These are phyloP conservation scores for Xylaria sp. DNA, from an alignment of 2,329 filamentous ascomycete genomes.

Conservation along the genomic window DNA sequence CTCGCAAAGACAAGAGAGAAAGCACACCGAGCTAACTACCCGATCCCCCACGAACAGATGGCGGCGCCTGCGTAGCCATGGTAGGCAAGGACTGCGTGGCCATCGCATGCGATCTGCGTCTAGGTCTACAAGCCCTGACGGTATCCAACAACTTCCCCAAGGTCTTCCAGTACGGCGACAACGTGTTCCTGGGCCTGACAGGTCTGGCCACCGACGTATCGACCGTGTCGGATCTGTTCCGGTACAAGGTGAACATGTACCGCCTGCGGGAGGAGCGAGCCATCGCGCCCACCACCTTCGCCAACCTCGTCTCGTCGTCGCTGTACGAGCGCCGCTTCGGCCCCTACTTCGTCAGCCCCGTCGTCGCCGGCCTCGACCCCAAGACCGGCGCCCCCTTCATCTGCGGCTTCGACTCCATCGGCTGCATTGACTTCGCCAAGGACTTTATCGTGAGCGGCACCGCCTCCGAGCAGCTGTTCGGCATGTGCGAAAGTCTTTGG, in stretches of 20 bases:
- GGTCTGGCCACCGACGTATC: conserved; percentile 95
- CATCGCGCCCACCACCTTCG: conserved; percentile 94
- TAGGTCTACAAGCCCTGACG: conserved; percentile 94
- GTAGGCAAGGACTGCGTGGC: conserved; percentile 99
- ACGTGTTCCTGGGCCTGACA: conserved; percentile 94
- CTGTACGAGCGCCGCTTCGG: conserved; percentile 97
- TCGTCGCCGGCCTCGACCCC: conserved; percentile 93
- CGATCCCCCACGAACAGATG: conserved; percentile 60
- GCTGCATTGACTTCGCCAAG: conserved; percentile 99
- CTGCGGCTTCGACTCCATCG: conserved; percentile 98
- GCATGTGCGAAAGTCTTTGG: conserved; percentile 98
- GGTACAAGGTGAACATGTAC: conserved; percentile 99
- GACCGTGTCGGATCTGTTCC: conserved; percentile 96
- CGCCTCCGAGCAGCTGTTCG: conserved; percentile 96
- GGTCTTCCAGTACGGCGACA: conserved; percentile 96
- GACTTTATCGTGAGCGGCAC: conserved; percentile 99
- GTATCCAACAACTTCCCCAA: conserved; percentile 99
- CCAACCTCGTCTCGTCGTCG: conserved; percentile 90
- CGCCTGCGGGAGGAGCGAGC: conserved; percentile 96
- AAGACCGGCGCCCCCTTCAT: conserved; percentile 97
- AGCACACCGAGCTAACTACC: conserved; percentile 20
- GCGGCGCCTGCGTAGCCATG: conserved; percentile 98
- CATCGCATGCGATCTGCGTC: conserved; percentile 98
- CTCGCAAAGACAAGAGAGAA: neutral
- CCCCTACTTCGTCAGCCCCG: conserved; percentile 94